Base-by-base conservation (phyloP, 2,329 filamentous ascomycete species). In the Alternaria burnsii region DNA sequence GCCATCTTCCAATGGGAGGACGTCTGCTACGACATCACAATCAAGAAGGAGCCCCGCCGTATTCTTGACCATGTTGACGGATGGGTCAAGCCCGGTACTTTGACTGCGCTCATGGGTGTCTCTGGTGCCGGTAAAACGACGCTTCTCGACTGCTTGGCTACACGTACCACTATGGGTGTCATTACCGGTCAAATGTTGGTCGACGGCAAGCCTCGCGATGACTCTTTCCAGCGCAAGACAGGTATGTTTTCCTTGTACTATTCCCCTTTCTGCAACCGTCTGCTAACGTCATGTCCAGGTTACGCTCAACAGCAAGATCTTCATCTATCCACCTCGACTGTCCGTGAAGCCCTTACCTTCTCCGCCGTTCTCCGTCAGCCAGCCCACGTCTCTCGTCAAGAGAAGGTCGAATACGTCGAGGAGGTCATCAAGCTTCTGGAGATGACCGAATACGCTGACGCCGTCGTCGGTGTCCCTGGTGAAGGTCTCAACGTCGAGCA, bases 41-140 rank as follows among this genome's bases (percentile, higher is more conserved):
- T 97, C 80, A 96, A 96, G 82, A 83, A 84, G 14, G 88, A 94
- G 70, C 81, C 84, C 1, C 87, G 93, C 16, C 88, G 90, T 43
- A 91, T 97, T 71, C 82, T 97, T 60, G 89, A 97, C 70, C 84
- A 95, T 63, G 91, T 97, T 12, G 91, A 96, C 73, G 94, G 94
- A 36, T 97, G 92, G 91, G 93, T 97, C 61, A 95, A 96, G 79
- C 94, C 94, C 3, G 94, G 94, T 61, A 97, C 92, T 16, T 78
- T 97, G 54, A 76, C 93, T 12, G 93, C 92, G 40, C 84, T 97
- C 3, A 97, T 97, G 93, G 91, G 93, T 81, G 92, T 94, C 8
- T 93, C 91, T 32, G 93, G 94, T 68, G 94, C 94, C n/a, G 94
- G 94, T 59, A 97, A 97, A 79, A 97, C 94, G 0, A 97, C 94